phyloP scores from a whole-genome alignment of 305 asterid genomes.

The Fraxinus ornus region DNA sequence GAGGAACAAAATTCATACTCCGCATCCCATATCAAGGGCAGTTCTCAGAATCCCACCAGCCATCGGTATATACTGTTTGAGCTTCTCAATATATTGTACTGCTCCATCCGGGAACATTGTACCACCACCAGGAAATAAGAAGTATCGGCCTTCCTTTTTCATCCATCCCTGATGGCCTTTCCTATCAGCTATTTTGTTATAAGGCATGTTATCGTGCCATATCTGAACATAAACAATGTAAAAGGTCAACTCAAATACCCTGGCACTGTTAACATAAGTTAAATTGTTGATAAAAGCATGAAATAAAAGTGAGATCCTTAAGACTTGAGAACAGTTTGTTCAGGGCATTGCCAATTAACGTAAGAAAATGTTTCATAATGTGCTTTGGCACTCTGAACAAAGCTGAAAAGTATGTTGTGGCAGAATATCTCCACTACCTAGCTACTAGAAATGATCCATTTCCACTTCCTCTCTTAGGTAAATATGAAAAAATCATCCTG shows the following conservation, averaged over 20 bases:
- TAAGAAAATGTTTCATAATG: slow-evolving; percentile 1
- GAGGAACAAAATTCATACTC: slow-evolving; percentile 47
- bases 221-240: slow-evolving; percentile 49
- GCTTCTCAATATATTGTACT: slow-evolving; percentile 84
- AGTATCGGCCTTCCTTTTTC: slow-evolving; percentile 85
- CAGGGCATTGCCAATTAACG: not conserved
- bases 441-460: not conserved
- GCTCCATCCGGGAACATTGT: slow-evolving; percentile 99
- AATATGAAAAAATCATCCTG: not conserved
- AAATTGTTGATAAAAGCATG: slow-evolving; percentile 1
- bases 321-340: not conserved
- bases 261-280: not conserved
- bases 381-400: not conserved
- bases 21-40: slow-evolving; percentile 99
- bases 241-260: slow-evolving; percentile 5
- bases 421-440: slow-evolving; percentile 6
- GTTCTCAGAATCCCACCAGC: slow-evolving; percentile 88
- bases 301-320: slow-evolving; percentile 16
- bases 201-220: slow-evolving; percentile 97
- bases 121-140: slow-evolving; percentile 97
- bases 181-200: slow-evolving; percentile 87
- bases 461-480: not conserved
- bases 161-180: slow-evolving; percentile 99
- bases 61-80: slow-evolving; percentile 86
- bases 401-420: not conserved